Base-by-base conservation (phyloP, 2,329 filamentous ascomycete genomes). In the Aspergillus caelatus region DNA sequence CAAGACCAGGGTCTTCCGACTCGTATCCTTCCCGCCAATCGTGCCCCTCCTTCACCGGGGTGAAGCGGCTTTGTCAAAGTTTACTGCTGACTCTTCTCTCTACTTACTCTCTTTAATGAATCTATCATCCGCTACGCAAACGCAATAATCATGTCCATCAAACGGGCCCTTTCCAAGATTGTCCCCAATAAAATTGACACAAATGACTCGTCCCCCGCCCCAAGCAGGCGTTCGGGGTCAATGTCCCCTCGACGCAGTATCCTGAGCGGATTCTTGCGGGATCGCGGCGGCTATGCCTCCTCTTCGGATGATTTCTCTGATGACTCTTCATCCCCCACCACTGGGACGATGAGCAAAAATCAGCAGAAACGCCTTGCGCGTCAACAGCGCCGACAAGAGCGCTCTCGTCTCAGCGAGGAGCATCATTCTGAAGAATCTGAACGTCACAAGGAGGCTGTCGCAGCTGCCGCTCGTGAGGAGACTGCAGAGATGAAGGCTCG, bases 401-500 rank as follows among this genome's bases (percentile, higher is more conserved):
- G 74, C 11, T 78, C 75, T 39, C 78, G 80, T 10, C 72, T 81
- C 53, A 82, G 79, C 64, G 77, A 80, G 62, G 80, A 82, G 62
- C 74, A 76, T n/a, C 74, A 75, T 53, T 77, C 78, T 23, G 77
- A 79, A 50, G 67, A 68, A 16, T 78, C 77, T 14, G 78, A 80
- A 59, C 75, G 73, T 57, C 76, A 75, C 58, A 75, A 79, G 66
- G 76, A 82, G 72, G 74, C 83, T 77, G 65, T 76, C 19, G 68
- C 68, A 12, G 75, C 81, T 75, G 85, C 86, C 0, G 74, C 75
- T 12, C 78, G 79, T 28, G 83, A 86, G 60, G 83, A 89, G 74
- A 86, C 86, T 0, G 77, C 83, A 2, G 86, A 88, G 62, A 86
- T 87, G 78, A 83, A 80, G 70, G 80, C 82, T 28, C 84, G 83